These are phyloP conservation scores for Apiospora marii DNA, from an alignment of 2,329 filamentous ascomycete species.

Conservation along the genomic window DNA sequence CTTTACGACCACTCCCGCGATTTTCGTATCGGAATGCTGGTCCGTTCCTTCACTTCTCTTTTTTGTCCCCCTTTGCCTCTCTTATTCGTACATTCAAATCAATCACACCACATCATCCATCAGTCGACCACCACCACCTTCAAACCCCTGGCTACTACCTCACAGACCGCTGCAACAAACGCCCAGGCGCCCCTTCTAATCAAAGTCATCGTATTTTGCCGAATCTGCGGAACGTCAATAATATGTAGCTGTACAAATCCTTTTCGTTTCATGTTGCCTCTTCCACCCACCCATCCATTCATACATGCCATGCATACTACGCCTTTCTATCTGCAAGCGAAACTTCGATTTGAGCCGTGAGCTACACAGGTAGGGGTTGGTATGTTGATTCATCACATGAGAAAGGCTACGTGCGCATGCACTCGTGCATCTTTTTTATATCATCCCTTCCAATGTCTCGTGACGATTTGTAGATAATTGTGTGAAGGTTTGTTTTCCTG, in stretches of 20 bases:
- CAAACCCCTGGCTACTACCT: not conserved
- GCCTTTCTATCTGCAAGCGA: not conserved
- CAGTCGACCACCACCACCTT: not conserved
- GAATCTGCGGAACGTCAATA: not conserved
- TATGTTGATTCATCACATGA: not conserved
- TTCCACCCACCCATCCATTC: not conserved
- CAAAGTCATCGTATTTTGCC: not conserved
- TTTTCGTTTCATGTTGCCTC: not conserved
- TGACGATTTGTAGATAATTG: not conserved
- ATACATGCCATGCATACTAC: too few species aligned
- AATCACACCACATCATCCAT: slow-evolving; percentile 13
- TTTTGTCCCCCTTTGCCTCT: not conserved
- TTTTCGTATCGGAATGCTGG: not conserved
- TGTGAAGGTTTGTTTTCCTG: not conserved
- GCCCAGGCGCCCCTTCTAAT: slow-evolving; percentile 9
- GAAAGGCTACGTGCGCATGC: not conserved
- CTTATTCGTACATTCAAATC: not conserved
- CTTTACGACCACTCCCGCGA: not conserved
- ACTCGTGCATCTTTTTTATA: not conserved
- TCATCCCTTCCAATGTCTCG: not conserved
- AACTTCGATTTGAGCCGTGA: not conserved
- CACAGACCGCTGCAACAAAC: not conserved
- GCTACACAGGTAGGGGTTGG: not conserved
- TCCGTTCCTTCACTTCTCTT: too few species aligned
- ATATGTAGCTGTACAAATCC: not conserved